Evolutionary conservation across 345 rosid genomes (phyloP), one percentile per base, ranked within the genome.

Genomic region (Eucalyptus tenuipes): DNA sequence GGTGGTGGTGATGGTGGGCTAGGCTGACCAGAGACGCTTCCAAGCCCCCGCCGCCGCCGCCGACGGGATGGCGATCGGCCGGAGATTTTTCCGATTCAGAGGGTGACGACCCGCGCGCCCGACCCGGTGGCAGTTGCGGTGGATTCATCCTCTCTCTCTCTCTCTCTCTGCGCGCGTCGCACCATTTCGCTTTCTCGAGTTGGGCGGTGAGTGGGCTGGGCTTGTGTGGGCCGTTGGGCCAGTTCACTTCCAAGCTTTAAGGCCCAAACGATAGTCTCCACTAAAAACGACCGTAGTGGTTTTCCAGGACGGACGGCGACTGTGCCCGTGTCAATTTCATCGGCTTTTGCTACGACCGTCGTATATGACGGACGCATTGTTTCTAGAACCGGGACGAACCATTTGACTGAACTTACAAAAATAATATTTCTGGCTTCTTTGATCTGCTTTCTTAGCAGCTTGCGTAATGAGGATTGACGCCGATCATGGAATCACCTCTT

Each of bases 21-120:
- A 96, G 93, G 49, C 94, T 93, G 48, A 95, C 89, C 33, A 96
- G 96, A 59, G 94, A 94, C 47, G 95, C 91, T 90, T 96, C 98
- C n/a, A 97, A 90, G 13, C 89, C 93, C 1, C 94, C 92, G 10
- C 89, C 81, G 45, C 7, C 12, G 24, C 20, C 12, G 42, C 42
- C 80, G 40, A 4, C 80, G 80, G 84, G 47, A 5, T 22, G 47
- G 15, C 47, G 31, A 20, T 92, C 95, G 5, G 93, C 88, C 55
- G 85, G 90, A n/a, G 90, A 14, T 88, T 89, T 92, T 3, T 92
- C 92, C 25, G 86, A 31, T 79, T 92, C 95, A 2, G 92, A 17
- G 13, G 88, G 85, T 6, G 88, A 50, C 64, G 52, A 45, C 59
- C 87, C 85, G 89, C 93, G 94, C 85, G 90, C 88, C 85, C 89